Evolutionary conservation across 345 rosid species (phyloP).

Genomic region (Salix koriyanagi): DNA sequence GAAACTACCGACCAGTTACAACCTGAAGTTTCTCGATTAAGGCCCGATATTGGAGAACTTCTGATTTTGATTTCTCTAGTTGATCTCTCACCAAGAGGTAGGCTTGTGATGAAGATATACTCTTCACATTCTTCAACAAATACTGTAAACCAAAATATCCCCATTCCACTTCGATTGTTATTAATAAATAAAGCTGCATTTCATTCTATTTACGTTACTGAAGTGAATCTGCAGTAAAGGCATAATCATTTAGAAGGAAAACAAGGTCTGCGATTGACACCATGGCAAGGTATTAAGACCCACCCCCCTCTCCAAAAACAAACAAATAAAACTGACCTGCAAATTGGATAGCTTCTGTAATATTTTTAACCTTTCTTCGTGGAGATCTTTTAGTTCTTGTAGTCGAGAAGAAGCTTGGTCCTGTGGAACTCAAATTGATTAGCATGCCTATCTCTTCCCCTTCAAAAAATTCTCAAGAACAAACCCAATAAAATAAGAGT

Average conservation of each 20-base stretch:
- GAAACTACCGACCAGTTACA: conserved; percentile 61
- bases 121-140: conserved; percentile 58
- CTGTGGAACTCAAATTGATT: conserved; percentile 41
- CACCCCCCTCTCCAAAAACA: neutral
- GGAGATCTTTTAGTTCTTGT: conserved; percentile 63
- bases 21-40: conserved; percentile 92
- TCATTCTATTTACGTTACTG: conserved; percentile 17
- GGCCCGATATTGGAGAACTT: conserved; percentile 61
- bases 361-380: conserved; percentile 68
- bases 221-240: conserved; percentile 15
- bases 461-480: conserved; percentile 13
- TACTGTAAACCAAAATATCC: conserved; percentile 48
- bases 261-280: conserved; percentile 1
- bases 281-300: neutral
- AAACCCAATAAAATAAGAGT: conserved; percentile 12
- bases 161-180: conserved; percentile 16
- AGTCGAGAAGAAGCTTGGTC: conserved; percentile 62
- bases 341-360: conserved; percentile 50
- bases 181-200: conserved; percentile 14
- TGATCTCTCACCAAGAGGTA: conserved; percentile 61
- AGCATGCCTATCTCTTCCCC: conserved; percentile 13
- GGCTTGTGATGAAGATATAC: conserved; percentile 63
- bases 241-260: conserved; percentile 13
- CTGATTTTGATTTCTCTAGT: conserved; percentile 67
- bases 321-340: conserved; percentile 47